A percentile compares a stretch with the other conserved stretches of the same genome.
These are phyloP conservation scores for Pseudevernia furfuracea DNA, from an alignment of 495 filamentous ascomycete genomes.

Conservation along the genomic window DNA sequence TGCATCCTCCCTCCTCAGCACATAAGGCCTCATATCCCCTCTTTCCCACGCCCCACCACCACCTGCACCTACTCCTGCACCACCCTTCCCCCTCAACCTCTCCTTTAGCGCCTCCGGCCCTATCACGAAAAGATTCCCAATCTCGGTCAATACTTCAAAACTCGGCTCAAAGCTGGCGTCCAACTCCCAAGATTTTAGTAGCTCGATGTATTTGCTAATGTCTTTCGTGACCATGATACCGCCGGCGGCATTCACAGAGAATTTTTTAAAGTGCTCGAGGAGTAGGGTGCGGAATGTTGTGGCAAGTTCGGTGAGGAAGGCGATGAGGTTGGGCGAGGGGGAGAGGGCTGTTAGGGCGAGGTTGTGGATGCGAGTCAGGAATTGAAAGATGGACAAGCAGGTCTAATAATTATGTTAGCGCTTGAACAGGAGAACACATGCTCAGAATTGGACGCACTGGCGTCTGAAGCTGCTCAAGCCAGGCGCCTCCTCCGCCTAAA, in stretches of 20 bases:
- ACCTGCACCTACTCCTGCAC: slow-evolving; percentile 9
- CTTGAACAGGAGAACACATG: background rate
- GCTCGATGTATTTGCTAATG: slow-evolving; percentile 78
- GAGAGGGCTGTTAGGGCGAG: slow-evolving; percentile 60
- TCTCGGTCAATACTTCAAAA: slow-evolving; percentile 82
- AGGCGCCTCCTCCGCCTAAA: slow-evolving; percentile 44
- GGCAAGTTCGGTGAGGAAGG: slow-evolving; percentile 79
- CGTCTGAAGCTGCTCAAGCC: slow-evolving; percentile 78
- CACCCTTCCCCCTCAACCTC: slow-evolving; percentile 51
- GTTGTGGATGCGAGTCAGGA: slow-evolving; percentile 59
- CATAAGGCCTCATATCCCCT: slow-evolving; percentile 70
- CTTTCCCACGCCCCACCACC: slow-evolving; percentile 29
- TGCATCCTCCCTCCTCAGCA: slow-evolving; percentile 73
- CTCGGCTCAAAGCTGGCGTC: slow-evolving; percentile 54
- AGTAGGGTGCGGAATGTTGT: slow-evolving; percentile 66
- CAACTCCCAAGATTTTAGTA: slow-evolving; percentile 73
- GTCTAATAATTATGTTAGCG: slow-evolving; percentile 39
- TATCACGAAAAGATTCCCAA: slow-evolving; percentile 95
- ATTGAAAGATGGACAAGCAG: slow-evolving; percentile 67
- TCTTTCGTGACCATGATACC: slow-evolving; percentile 95
- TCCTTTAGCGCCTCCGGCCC: slow-evolving; percentile 81
- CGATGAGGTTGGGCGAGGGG: slow-evolving; percentile 64
- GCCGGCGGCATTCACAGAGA: slow-evolving; percentile 81
- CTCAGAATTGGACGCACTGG: slow-evolving; percentile 37
- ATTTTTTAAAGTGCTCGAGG: slow-evolving; percentile 90